A percentile compares a stretch with the other conserved stretches of the same genome.
phyloP scores from a whole-genome alignment of 805 yeast species.

The Scheffersomyces lignosus region DNA sequence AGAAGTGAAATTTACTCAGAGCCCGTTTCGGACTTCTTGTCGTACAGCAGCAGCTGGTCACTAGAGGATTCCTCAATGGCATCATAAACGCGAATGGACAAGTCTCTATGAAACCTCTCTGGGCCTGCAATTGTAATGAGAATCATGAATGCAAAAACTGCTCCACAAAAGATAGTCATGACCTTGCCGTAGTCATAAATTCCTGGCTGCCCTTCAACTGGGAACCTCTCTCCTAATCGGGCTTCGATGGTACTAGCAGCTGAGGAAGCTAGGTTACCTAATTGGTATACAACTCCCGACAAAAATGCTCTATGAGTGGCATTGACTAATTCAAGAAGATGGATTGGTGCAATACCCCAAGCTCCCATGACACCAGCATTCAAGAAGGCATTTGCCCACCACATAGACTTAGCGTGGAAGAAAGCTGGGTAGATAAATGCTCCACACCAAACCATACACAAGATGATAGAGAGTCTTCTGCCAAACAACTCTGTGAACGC shows the following conservation, averaged over 20 bases:
- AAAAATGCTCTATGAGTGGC: constrained; percentile 56
- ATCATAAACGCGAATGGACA: constrained; percentile 8
- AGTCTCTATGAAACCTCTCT: constrained; percentile 46
- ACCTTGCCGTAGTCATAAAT: constrained; percentile 64
- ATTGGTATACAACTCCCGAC: constrained; percentile 64
- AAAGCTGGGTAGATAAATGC: constrained; percentile 58
- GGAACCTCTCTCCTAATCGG: constrained; percentile 59
- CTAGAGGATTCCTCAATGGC: neutral
- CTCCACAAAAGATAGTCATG: constrained; percentile 68
- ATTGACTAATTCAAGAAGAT: constrained; percentile 60
- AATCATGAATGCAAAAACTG: constrained; percentile 56
- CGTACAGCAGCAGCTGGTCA: neutral
- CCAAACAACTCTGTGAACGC: constrained; percentile 60
- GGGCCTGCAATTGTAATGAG: constrained; percentile 56
- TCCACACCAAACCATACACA: constrained; percentile 54
- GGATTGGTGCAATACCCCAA: constrained; percentile 72
- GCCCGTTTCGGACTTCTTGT: no score
- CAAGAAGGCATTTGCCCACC: constrained; percentile 60
- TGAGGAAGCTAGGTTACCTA: constrained; percentile 71
- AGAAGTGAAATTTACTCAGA: no score
- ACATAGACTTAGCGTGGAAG: constrained; percentile 5
- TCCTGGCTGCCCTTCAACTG: constrained; percentile 31
- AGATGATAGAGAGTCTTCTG: constrained; percentile 55
- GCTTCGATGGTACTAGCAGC: constrained; percentile 74
- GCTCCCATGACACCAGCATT: constrained; percentile 71